These are phyloP conservation scores for Boletus rufocinnamomeus DNA, from an alignment of 768 basidiomycete genomes.

Conservation along the genomic window DNA sequence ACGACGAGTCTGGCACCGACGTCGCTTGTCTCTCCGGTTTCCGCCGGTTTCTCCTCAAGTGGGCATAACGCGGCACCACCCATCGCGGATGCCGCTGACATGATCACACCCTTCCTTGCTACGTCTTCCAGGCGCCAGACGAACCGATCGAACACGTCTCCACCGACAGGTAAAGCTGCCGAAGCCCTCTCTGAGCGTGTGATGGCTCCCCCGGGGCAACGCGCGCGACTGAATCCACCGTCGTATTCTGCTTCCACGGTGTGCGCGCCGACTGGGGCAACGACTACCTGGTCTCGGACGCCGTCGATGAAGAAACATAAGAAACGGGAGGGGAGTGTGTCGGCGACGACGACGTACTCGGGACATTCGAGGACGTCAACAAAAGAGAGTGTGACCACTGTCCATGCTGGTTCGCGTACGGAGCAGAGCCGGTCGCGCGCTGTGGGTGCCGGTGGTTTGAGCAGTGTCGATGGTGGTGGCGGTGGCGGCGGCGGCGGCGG, in stretches of 20 bases:
- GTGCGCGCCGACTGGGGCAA: background rate
- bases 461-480: background rate
- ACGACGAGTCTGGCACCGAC: constrained; percentile 9
- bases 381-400: background rate
- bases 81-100: constrained; percentile 22
- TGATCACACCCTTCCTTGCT: constrained; percentile 28
- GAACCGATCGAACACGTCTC: background rate
- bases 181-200: constrained; percentile 8
- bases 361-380: constrained; percentile 11
- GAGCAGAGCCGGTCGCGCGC: background rate
- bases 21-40: constrained; percentile 1
- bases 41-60: background rate
- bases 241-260: constrained; percentile 21
- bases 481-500: too few relatives aligned
- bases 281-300: background rate
- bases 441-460: background rate
- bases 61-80: background rate
- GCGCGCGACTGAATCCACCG: constrained; percentile 31
- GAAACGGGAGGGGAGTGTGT: constrained; percentile 1
- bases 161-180: background rate
- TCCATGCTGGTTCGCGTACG: background rate
- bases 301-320: constrained; percentile 3
- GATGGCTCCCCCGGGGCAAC: constrained; percentile 6
- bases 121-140: constrained; percentile 7
- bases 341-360: constrained; percentile 15